Conservation (phyloP, 306 rosid genomes). For the Vicia sativa region DNA sequence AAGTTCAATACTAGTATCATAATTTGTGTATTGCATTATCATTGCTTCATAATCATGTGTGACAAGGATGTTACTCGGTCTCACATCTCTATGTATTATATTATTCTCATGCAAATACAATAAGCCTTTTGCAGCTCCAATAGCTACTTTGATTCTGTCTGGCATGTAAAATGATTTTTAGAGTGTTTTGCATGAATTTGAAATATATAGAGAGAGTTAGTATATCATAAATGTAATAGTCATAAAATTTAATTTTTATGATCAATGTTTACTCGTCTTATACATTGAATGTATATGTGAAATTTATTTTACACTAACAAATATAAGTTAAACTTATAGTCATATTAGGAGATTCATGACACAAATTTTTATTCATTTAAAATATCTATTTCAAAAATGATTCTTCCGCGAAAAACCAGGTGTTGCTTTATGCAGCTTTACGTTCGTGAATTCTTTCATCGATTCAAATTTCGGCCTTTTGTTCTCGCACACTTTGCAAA, state of each 20-base stretch:
- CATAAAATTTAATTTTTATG: not conserved
- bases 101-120: conserved; percentile 63
- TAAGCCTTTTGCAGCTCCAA: conserved; percentile 72
- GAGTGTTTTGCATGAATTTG: conserved; percentile 52
- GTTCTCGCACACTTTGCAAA: conserved; percentile 58
- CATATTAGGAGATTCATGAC: not conserved
- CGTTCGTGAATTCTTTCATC: conserved; percentile 64
- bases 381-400: conserved; percentile 40
- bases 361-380: not conserved
- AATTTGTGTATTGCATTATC: conserved; percentile 47
- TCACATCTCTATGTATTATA: conserved; percentile 78
- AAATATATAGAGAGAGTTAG: conserved; percentile 4
- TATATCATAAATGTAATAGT: not conserved
- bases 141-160: conserved; percentile 69
- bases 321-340: not conserved
- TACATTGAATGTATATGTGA: not conserved
- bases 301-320: not conserved
- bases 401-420: conserved; percentile 50
- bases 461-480: conserved; percentile 57
- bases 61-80: conserved; percentile 81
- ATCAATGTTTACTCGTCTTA: not conserved
- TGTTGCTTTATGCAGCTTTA: conserved; percentile 63
- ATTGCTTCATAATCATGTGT: conserved; percentile 70
- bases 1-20: conserved; percentile 3
- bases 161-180: conserved; percentile 54